Conservation (phyloP, 1,139 yeast genomes). For the Debaryomycetaceae sp. region DNA sequence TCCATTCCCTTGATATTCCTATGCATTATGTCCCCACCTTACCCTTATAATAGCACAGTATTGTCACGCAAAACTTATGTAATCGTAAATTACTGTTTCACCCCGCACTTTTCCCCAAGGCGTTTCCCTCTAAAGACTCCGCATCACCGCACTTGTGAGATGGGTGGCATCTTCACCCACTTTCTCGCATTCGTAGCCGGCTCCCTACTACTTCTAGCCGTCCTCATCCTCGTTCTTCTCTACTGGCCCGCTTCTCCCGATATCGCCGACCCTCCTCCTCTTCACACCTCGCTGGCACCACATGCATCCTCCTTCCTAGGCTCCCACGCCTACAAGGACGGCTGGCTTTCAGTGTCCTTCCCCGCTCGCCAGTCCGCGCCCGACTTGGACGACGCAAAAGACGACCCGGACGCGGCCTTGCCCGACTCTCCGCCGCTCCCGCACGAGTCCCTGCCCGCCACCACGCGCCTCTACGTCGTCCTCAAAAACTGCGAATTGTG, state of each 20-base stretch:
- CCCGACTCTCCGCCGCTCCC: neutral
- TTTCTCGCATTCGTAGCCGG: neutral
- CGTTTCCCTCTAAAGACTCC: too few relatives aligned
- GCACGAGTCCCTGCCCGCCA: constrained; percentile 7
- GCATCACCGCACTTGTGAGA: too few relatives aligned
- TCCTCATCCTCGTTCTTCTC: neutral
- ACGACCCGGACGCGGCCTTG: neutral
- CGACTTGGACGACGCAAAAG: neutral
- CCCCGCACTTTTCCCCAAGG: too few relatives aligned
- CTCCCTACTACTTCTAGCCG: neutral
- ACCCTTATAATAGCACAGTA: too few relatives aligned
- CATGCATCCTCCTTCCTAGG: constrained; percentile 49
- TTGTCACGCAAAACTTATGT: too few relatives aligned
- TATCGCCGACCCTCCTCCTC: neutral
- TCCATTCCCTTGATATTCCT: neutral
- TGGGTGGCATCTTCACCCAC: neutral
- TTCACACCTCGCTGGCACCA: constrained; percentile 47
- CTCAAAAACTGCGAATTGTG: constrained; percentile 80
- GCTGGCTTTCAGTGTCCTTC: constrained; percentile 82
- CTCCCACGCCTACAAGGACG: constrained; percentile 53
- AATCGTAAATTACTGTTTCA: too few relatives aligned
- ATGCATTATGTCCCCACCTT: neutral
- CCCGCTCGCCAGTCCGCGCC: neutral
- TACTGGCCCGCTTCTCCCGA: neutral
- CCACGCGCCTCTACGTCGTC: constrained; percentile 57